Conservation (phyloP, 2,329 filamentous ascomycete species). For the Exophiala sideris region DNA sequence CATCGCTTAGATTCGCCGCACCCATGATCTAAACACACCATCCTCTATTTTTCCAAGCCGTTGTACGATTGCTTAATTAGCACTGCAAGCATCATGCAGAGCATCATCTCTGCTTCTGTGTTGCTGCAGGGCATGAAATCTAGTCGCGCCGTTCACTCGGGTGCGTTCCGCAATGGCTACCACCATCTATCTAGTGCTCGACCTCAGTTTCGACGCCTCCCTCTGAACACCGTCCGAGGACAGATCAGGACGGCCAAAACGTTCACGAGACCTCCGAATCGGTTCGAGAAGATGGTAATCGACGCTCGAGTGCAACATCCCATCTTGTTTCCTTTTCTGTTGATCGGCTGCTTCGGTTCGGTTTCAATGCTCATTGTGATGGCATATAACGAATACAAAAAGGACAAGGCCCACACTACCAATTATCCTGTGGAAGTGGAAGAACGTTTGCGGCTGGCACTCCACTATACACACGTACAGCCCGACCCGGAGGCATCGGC, state of each 20-base stretch:
- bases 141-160: background rate
- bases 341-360: constrained; percentile 38
- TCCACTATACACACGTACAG: constrained; percentile 80
- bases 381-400: constrained; percentile 43
- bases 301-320: constrained; percentile 33
- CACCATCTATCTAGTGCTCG: background rate
- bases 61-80: constrained; percentile 9
- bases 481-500: constrained; percentile 73
- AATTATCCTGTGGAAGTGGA: constrained; percentile 46
- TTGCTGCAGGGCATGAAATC: background rate
- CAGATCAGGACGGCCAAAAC: constrained; percentile 17
- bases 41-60: too few species aligned
- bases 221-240: constrained; percentile 34
- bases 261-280: constrained; percentile 14
- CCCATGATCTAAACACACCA: too few species aligned
- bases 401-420: constrained; percentile 40
- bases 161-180: background rate
- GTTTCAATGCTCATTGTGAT: constrained; percentile 39
- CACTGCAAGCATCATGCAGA: constrained; percentile 19
- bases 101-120: background rate
- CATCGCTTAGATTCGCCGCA: too few species aligned
- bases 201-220: constrained; percentile 34
- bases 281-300: constrained; percentile 22
- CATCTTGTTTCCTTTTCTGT: constrained; percentile 40
- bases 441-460: constrained; percentile 69